These are phyloP conservation scores for Plasmopara viticola DNA, from an alignment of 352 stramenopile genomes.

Conservation along the genomic window DNA sequence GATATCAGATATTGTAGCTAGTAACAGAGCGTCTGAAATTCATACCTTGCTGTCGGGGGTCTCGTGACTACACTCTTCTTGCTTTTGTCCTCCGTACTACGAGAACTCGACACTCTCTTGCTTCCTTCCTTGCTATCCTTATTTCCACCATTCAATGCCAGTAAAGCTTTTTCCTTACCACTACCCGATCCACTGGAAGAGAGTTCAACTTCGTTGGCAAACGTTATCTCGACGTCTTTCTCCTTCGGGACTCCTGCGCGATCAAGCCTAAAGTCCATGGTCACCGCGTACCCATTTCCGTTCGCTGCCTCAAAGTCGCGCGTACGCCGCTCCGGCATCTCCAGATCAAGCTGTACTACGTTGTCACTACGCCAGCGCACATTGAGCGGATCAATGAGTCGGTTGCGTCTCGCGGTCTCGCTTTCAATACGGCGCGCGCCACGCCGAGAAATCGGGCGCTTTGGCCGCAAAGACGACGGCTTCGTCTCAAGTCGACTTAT, in stretches of 20 bases:
- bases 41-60: slow-evolving; percentile 51
- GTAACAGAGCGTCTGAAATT: not conserved
- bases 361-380: slow-evolving; percentile 87
- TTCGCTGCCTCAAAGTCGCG: slow-evolving; percentile 59
- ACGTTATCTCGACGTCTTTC: no score
- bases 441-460: slow-evolving; percentile 54
- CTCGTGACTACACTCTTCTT: slow-evolving; percentile 56
- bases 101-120: slow-evolving; percentile 4
- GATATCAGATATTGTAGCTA: no score
- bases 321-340: slow-evolving; percentile 78
- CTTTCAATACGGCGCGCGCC: slow-evolving; percentile 85
- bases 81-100: slow-evolving; percentile 18
- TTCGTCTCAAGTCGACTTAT: slow-evolving; percentile 68
- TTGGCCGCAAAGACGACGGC: slow-evolving; percentile 39
- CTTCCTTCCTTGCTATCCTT: no score
- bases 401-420: slow-evolving; percentile 81
- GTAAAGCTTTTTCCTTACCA: no score
- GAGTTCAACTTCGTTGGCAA: no score
- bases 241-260: no score
- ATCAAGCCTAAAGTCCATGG: no score
- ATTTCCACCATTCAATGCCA: no score
- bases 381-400: slow-evolving; percentile 84
- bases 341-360: slow-evolving; percentile 86
- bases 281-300: no score
- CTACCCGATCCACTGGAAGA: no score